Base-by-base conservation (phyloP, 2,329 filamentous ascomycete genomes). In the Aspergillus pseudoterreus region DNA sequence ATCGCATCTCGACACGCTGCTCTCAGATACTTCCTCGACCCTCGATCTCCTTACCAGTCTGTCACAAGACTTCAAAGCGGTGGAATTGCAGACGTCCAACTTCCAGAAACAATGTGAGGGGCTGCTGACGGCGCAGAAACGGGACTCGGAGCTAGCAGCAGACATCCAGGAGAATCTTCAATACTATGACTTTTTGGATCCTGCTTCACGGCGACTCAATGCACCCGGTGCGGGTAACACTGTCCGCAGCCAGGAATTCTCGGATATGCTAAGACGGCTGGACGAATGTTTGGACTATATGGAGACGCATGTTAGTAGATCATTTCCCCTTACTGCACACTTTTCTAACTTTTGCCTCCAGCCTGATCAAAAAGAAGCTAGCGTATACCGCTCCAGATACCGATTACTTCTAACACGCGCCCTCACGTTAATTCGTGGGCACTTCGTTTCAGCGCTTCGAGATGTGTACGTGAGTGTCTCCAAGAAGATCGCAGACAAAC, bases 271-370 rank as follows among this genome's bases (percentile, higher is more conserved):
- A 45, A 81, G 83, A 43, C 92, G 90, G 56, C 77, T 99, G 45
- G 92, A 97, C 71, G 84, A 90, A 48, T 99, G 92, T 68, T 83
- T 99, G 60, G 86, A 86, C 27, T 97, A 97, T 66, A 96, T 97
- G 91, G 82, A 88, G 54, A 79, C 83, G 47, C 90, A 96, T 75
- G 88, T 91, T 72, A 68, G 85, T 53, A 33, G 15, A 9, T 30
- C 14, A 12, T 21, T 15, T 10, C 19, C 19, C 11, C 4, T 10
- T 38, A 2, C 4, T 12, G 4, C 11, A 39, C 43, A 17, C 8
- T 21, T 36, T 39, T 54, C 49, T 56, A 48, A 58, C 47, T 63
- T 56, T 53, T 47, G 19, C 45, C 50, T 43, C 15, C 60, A 90
- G 87, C 82, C 88, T 8, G 84, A 83, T 6, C 95, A 96, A 67